Conservation (phyloP, 768 basidiomycete genomes). For the Russula sp. region DNA sequence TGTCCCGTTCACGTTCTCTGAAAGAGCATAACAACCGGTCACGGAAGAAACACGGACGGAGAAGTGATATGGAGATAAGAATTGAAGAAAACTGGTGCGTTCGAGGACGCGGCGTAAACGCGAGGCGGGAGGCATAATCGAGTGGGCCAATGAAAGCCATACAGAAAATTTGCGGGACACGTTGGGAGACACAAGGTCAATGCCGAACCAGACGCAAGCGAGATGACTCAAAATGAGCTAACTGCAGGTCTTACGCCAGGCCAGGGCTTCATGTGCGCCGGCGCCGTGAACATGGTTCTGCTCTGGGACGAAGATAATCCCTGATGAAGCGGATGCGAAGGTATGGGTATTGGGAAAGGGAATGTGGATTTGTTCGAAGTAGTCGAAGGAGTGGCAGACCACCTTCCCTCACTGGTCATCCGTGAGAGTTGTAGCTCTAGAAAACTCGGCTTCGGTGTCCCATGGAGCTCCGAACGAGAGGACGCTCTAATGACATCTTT, state of each 20-base stretch:
- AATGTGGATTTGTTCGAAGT: background rate
- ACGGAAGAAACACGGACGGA: background rate
- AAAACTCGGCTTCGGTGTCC: constrained; percentile 14
- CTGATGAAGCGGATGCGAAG: constrained; percentile 2
- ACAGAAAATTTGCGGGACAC: background rate
- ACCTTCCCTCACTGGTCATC: background rate
- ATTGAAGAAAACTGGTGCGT: background rate
- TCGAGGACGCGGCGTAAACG: background rate
- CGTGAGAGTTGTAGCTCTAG: constrained; percentile 13
- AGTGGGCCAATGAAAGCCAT: background rate
- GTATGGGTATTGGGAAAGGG: background rate
- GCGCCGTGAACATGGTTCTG: constrained; percentile 4
- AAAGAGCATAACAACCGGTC: constrained; percentile 1
- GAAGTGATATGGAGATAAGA: background rate
- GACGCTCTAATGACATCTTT: constrained; percentile 17
- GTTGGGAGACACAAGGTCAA: background rate
- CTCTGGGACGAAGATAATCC: constrained; percentile 1
- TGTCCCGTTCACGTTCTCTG: background rate
- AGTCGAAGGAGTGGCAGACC: background rate
- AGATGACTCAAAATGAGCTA: constrained; percentile 9
- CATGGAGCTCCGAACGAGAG: constrained; percentile 1
- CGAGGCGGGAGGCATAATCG: background rate
- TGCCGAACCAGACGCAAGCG: background rate
- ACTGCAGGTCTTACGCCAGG: constrained; percentile 7
- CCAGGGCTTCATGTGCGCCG: constrained; percentile 12